Conservation (phyloP, 2,329 filamentous ascomycete species). For the Paecilomyces sp. region DNA sequence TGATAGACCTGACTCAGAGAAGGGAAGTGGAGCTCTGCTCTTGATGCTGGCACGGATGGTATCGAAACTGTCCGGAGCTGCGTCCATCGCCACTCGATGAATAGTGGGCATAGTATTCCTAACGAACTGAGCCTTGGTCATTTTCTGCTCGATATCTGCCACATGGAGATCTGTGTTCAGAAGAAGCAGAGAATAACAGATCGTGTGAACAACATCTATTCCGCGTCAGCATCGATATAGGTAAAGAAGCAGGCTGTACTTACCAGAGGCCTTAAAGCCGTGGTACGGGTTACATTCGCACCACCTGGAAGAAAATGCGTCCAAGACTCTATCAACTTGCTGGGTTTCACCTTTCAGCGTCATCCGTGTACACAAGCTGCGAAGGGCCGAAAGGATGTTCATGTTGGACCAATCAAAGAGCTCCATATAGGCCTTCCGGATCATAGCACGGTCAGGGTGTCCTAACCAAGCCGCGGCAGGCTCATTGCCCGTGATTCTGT, state of each 20-base stretch:
- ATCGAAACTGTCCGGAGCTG: slow-evolving; percentile 60
- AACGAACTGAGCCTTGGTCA: slow-evolving; percentile 90
- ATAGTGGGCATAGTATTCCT: slow-evolving; percentile 95
- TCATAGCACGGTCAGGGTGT: slow-evolving; percentile 45
- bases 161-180: slow-evolving; percentile 94
- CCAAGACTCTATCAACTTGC: slow-evolving; percentile 89
- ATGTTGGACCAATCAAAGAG: slow-evolving; percentile 78
- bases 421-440: slow-evolving; percentile 79
- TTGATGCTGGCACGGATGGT: slow-evolving; percentile 36
- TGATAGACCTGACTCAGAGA: slow-evolving; percentile 21
- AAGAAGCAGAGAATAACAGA: slow-evolving; percentile 91
- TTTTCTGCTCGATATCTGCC: slow-evolving; percentile 91
- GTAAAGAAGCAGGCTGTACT: slow-evolving; percentile 22
- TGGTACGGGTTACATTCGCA: slow-evolving; percentile 88
- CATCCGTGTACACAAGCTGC: slow-evolving; percentile 73
- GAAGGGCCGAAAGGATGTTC: slow-evolving; percentile 71
- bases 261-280: slow-evolving; percentile 83
- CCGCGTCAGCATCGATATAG: slow-evolving; percentile 21
- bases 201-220: slow-evolving; percentile 87
- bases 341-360: slow-evolving; percentile 88
- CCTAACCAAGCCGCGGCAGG: slow-evolving; percentile 86
- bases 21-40: slow-evolving; percentile 13
- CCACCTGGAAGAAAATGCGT: slow-evolving; percentile 84
- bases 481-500: slow-evolving; percentile 70
- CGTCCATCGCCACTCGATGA: slow-evolving; percentile 65